A percentile compares a stretch with the other conserved stretches of the same genome.
phyloP scores from a whole-genome alignment of 1,284 basidiomycete species.

The Cystobasidium slooffiae region DNA sequence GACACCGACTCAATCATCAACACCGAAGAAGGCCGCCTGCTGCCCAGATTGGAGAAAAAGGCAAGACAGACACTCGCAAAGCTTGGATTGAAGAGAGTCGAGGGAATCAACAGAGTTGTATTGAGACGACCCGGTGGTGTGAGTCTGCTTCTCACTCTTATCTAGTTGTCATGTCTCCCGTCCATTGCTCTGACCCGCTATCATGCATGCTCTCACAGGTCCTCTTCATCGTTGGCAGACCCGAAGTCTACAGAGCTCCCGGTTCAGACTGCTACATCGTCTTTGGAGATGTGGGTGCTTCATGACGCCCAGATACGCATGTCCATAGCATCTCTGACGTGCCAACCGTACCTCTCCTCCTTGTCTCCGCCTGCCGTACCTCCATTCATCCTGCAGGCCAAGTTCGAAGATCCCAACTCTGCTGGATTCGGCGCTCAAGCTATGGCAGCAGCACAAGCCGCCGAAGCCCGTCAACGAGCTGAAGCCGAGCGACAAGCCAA shows the following conservation, averaged over 20 bases:
- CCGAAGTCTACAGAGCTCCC: constrained; percentile 97
- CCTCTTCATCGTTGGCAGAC: constrained; percentile 88
- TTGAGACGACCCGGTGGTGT: constrained; percentile 93
- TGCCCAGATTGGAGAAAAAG: constrained; percentile 80
- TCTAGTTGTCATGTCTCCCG: neutral
- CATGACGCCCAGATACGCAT: neutral
- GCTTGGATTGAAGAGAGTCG: constrained; percentile 84
- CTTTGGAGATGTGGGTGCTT: constrained; percentile 79
- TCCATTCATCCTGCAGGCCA: constrained; percentile 24
- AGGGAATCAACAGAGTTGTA: constrained; percentile 92
- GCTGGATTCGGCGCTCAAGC: constrained; percentile 41
- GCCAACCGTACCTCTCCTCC: neutral
- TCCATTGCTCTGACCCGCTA: neutral
- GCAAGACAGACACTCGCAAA: constrained; percentile 70
- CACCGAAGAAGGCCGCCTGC: constrained; percentile 37
- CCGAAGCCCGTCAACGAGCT: constrained; percentile 50
- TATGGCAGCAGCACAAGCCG: constrained; percentile 46
- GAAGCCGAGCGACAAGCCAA: constrained; percentile 67
- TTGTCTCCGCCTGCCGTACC: neutral
- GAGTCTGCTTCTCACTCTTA: neutral
- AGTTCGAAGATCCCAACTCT: constrained; percentile 42
- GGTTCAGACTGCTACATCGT: constrained; percentile 98
- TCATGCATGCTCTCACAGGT: constrained; percentile 61
- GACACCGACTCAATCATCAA: constrained; percentile 43
- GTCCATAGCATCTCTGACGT: neutral